A percentile compares a stretch with the other conserved stretches of the same genome.
These are phyloP conservation scores for Pseudozyma hubeiensis DNA, from an alignment of 1,284 basidiomycete genomes.

Conservation along the genomic window DNA sequence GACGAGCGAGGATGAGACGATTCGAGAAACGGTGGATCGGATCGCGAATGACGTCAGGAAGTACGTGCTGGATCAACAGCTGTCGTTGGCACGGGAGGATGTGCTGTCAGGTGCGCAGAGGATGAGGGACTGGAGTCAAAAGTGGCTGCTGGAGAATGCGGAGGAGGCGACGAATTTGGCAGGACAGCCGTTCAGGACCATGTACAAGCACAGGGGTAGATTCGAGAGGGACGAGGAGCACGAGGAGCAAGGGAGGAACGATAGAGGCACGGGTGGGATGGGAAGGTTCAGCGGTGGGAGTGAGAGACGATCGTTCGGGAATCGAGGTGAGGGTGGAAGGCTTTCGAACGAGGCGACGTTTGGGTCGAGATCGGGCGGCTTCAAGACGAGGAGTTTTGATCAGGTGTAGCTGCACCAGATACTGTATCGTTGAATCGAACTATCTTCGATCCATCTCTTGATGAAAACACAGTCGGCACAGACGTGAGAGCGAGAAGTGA, in stretches of 20 bases:
- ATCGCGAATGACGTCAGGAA: conserved; percentile 42
- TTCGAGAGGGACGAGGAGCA: background rate
- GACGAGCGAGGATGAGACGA: conserved; percentile 34
- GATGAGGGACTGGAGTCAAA: conserved; percentile 21
- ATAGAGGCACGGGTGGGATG: background rate
- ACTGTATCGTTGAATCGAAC: too few species aligned
- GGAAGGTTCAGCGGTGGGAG: conserved; percentile 3
- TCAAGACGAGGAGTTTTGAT: too few species aligned
- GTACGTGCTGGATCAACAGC: conserved; percentile 38
- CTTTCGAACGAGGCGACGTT: background rate
- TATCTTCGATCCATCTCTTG: too few species aligned
- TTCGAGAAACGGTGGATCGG: conserved; percentile 46
- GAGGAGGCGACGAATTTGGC: conserved; percentile 27
- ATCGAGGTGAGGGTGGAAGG: background rate
- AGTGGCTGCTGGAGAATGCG: conserved; percentile 26
- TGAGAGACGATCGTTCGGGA: background rate
- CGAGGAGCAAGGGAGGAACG: background rate
- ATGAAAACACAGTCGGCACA: too few species aligned
- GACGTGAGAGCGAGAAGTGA: background rate
- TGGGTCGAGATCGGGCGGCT: too few species aligned
- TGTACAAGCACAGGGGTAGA: background rate
- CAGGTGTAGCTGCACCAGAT: too few species aligned
- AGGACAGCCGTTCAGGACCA: conserved; percentile 23
- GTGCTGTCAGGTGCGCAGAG: background rate
- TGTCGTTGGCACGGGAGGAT: background rate